Base-by-base conservation (phyloP, 164 flowering plant genomes). In the Euptelea pleiosperma region DNA sequence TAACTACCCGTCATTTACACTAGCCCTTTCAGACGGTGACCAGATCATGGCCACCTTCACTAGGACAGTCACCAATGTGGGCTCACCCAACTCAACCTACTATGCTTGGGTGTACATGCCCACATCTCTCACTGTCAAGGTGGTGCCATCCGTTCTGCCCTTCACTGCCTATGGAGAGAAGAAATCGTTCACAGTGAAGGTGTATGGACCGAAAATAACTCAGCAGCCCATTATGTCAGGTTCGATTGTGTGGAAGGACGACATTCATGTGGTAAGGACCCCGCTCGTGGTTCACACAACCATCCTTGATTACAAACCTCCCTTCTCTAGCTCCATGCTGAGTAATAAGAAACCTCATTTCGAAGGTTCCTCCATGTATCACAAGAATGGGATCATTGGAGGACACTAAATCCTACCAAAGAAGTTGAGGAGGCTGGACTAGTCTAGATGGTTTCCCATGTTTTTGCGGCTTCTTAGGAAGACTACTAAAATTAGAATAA, bases 1-100 rank as follows among this genome's bases (percentile, higher is more conserved):
- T 29, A 83, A 83, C 65, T 77, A 79, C 58, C 82, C 89, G 0
- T 77, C 84, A 6, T 77, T 79, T 48, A 55, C 82, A 0, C 51
- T 82, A 3, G 63, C 77, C 12, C 29, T 78, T 5, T 60, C 29
- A 57, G 84, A 79, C 50, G 81, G 87, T 37, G 59, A 65, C 11
- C 47, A n/a, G 22, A 62, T 77, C 37, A 15, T 7, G 6, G 80
- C 62, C 12, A 52, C 51, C 10, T 80, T 78, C 73, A 55, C 61
- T 18, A 66, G 85, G 61, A 79, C 74, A 19, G 77, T 78, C 12
- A 78, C 83, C 33, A 80, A 77, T 47, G 81, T 76, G 15, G 79
- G 84, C 41, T 56, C 62, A 8, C 34, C 71, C n/a, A 73, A 70
- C 65, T 73, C 84, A 9, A 80, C 77, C 52, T 79, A 79, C 64